Conservation (phyloP, 805 yeast species). For the Pichia kluyveri region DNA sequence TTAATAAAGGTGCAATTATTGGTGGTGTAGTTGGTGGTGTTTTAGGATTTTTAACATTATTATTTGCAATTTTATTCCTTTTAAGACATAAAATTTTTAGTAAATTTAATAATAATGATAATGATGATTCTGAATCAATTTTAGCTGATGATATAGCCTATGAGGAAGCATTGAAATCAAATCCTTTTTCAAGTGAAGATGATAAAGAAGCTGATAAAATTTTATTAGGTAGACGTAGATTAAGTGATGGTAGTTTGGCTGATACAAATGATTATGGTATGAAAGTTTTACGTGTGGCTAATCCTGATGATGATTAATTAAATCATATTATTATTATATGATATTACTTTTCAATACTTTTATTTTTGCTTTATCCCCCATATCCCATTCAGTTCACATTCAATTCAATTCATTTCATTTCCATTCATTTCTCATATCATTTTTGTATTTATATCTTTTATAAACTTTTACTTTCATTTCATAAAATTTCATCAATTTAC, state of each 20-base stretch:
- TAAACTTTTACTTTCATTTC: neutral
- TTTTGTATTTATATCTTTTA: too few species aligned
- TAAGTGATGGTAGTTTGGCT: slow-evolving; percentile 79
- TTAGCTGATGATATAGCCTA: slow-evolving; percentile 48
- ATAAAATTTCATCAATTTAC: neutral
- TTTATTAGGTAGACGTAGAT: slow-evolving; percentile 77
- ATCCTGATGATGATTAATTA: slow-evolving; percentile 58
- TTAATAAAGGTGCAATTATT: slow-evolving; percentile 26
- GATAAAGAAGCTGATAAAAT: slow-evolving; percentile 31
- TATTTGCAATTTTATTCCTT: slow-evolving; percentile 23
- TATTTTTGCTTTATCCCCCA: neutral
- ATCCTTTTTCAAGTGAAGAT: slow-evolving; percentile 59
- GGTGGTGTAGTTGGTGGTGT: slow-evolving; percentile 32
- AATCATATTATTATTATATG: too few species aligned
- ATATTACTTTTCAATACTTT: neutral
- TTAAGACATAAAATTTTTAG: slow-evolving; percentile 29
- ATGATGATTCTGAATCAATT: slow-evolving; percentile 27
- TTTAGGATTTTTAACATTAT: slow-evolving; percentile 19
- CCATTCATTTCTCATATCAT: neutral
- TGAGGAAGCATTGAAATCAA: slow-evolving; percentile 44
- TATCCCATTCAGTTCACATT: neutral
- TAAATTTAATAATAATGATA: slow-evolving; percentile 16
- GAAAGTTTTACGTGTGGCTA: slow-evolving; percentile 78
- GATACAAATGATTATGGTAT: slow-evolving; percentile 78
- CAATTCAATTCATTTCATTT: neutral